phyloP scores from a whole-genome alignment of 2,329 filamentous ascomycete genomes.

The Tympanopsis confertula region DNA sequence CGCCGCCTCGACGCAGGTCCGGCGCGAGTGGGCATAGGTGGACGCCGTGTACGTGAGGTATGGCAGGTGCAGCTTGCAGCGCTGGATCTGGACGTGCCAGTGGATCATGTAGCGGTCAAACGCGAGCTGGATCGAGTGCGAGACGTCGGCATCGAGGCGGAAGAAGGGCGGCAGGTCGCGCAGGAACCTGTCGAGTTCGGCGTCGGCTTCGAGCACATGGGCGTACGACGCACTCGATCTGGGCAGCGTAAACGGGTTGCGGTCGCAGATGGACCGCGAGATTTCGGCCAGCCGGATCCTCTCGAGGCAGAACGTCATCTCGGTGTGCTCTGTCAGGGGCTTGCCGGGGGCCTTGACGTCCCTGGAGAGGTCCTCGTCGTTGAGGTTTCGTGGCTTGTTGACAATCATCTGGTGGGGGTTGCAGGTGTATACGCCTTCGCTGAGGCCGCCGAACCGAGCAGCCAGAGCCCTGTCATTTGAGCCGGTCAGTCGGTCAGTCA shows the following conservation, averaged over 20 bases:
- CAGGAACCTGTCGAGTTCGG: slow-evolving; percentile 16
- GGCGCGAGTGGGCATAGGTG: slow-evolving; percentile 21
- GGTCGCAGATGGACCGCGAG: slow-evolving; percentile 25
- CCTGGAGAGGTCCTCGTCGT: slow-evolving; percentile 20
- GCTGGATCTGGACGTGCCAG: slow-evolving; percentile 20
- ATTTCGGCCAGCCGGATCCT: slow-evolving; percentile 25
- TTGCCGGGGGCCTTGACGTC: slow-evolving; percentile 8
- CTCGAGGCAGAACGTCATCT: slow-evolving; percentile 29
- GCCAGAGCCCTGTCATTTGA: slow-evolving; percentile 18
- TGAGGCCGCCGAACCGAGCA: slow-evolving; percentile 23
- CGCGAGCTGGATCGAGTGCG: slow-evolving; percentile 12
- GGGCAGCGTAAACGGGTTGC: slow-evolving; percentile 8
- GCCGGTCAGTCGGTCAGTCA: no score
- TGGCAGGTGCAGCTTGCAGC: slow-evolving; percentile 23
- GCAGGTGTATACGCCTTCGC: slow-evolving; percentile 28
- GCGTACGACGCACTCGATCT: slow-evolving; percentile 10
- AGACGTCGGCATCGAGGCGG: slow-evolving; percentile 17
- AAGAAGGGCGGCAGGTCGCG: slow-evolving; percentile 20
- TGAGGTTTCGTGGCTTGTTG: slow-evolving; percentile 24
- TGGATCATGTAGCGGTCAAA: slow-evolving; percentile 25
- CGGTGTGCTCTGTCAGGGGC: slow-evolving; percentile 22
- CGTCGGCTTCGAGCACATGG: slow-evolving; percentile 20
- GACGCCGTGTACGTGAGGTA: slow-evolving; percentile 24
- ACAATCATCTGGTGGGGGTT: slow-evolving; percentile 26
- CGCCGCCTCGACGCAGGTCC: slow-evolving; percentile 21